Evolutionary conservation across 306 rosid genomes (phyloP), one percentile per base, ranked within the genome.

Genomic region (Quillaja saponaria): DNA sequence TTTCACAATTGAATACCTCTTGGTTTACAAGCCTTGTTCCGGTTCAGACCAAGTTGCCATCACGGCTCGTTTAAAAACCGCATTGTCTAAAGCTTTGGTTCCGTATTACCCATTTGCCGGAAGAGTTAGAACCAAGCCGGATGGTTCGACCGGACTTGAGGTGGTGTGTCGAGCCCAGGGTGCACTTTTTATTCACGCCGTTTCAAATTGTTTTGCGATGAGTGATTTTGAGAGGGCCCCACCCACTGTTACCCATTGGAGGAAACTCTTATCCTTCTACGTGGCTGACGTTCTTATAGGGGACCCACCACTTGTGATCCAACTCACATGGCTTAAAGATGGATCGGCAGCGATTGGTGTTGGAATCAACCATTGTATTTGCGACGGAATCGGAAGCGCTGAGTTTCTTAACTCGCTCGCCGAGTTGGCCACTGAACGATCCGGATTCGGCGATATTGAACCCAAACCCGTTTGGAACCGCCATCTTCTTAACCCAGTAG

Each of bases 241-340:
- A 0, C 78, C 66, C 5, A 66, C 68, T 0, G 96, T 88, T 0
- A 40, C 83, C 0, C 82, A 77, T 6, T 82, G 95, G 97, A 66
- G 91, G 44, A 76, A 80, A 41, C 79, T 91, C 6, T 67, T 91
- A 59, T 84, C 95, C 0, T 53, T 82, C 28, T 45, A 80, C 13
- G 91, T 84, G 34, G 33, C 77, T 0, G 97, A 88, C 46, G 97
- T 91, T 18, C 83, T 91, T 34, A 78, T 75, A 15, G 95, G 97
- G 21, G 78, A 83, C 13, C 95, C 97, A 28, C 84, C 83, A 34
- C 68, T 91, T 0, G 84, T 91, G 1, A 59, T 91, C 3, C 97
- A 91, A 81, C 81, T 91, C 16, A 91, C 96, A 3, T 84, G 90
- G 87, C 86, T 91, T 2, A 74, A 61, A 7, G 97, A 91, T 51